These are phyloP conservation scores for Candida corydali DNA, from an alignment of 805 yeast species.

Conservation along the genomic window DNA sequence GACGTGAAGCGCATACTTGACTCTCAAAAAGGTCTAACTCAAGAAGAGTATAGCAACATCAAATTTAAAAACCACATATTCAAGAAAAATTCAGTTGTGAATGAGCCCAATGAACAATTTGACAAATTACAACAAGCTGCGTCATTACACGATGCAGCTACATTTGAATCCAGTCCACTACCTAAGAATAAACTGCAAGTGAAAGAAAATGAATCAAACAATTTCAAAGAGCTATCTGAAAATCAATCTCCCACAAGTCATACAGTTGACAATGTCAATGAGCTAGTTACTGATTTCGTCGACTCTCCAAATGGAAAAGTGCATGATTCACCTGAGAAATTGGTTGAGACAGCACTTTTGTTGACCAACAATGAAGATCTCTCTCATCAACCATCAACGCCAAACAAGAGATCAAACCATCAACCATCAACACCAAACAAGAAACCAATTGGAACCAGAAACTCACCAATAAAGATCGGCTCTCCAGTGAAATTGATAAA, in stretches of 20 bases:
- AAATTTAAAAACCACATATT: conserved; percentile 21
- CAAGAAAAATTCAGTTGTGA: conserved; percentile 23
- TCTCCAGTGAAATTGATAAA: conserved; percentile 34
- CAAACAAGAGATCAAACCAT: background rate
- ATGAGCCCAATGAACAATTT: conserved; percentile 19
- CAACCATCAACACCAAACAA: background rate
- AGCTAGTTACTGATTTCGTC: too few species aligned
- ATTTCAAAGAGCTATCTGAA: conserved; percentile 30
- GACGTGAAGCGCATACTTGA: conserved; percentile 39
- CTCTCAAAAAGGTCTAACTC: conserved; percentile 34
- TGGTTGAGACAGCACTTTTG: conserved; percentile 34
- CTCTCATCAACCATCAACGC: background rate
- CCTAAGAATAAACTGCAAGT: background rate
- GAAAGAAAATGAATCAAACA: conserved; percentile 22
- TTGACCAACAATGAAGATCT: conserved; percentile 6
- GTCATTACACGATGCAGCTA: conserved; percentile 24
- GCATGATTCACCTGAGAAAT: conserved; percentile 5
- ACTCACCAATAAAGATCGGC: conserved; percentile 28
- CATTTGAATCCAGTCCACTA: conserved; percentile 21
- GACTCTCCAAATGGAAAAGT: too few species aligned
- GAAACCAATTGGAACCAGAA: background rate
- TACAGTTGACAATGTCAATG: too few species aligned
- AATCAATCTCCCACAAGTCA: conserved; percentile 14
- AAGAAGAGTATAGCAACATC: conserved; percentile 35
- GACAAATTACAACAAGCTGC: conserved; percentile 31